These are phyloP conservation scores for Penicillium steckii DNA, from an alignment of 495 filamentous ascomycete genomes.

Conservation along the genomic window DNA sequence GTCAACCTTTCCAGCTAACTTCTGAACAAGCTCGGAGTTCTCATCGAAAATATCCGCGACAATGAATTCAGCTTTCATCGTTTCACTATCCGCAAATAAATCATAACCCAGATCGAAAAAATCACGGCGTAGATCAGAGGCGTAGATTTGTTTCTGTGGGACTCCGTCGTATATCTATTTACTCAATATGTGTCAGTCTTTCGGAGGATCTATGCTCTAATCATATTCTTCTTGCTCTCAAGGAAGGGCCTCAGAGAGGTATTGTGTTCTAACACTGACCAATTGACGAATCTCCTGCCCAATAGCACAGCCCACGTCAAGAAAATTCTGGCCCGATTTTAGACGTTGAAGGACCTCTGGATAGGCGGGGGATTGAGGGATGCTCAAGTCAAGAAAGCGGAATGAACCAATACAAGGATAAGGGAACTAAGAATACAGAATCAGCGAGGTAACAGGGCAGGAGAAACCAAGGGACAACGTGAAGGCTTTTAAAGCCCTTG, in stretches of 20 bases:
- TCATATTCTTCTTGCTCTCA: background rate
- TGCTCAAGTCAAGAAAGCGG: constrained; percentile 47
- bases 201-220: too few species aligned
- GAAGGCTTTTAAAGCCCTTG: too few species aligned
- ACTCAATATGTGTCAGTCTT: background rate
- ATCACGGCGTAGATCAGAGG: constrained; percentile 35
- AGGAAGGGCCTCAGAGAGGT: too few species aligned
- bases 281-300: constrained; percentile 41
- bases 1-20: constrained; percentile 47
- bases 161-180: constrained; percentile 28
- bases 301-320: constrained; percentile 44
- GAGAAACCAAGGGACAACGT: too few species aligned
- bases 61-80: constrained; percentile 47
- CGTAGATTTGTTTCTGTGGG: constrained; percentile 32
- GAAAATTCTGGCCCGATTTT: constrained; percentile 31
- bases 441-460: too few species aligned
- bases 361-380: constrained; percentile 32
- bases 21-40: constrained; percentile 25
- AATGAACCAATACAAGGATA: constrained; percentile 56
- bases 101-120: constrained; percentile 50
- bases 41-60: constrained; percentile 52
- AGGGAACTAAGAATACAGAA: constrained; percentile 35
- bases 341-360: constrained; percentile 39
- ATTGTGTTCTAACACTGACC: too few species aligned
- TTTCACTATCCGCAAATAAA: constrained; percentile 43